Base-by-base conservation (phyloP, 2,329 filamentous ascomycete genomes). In the Tolypocladium pustulatum region DNA sequence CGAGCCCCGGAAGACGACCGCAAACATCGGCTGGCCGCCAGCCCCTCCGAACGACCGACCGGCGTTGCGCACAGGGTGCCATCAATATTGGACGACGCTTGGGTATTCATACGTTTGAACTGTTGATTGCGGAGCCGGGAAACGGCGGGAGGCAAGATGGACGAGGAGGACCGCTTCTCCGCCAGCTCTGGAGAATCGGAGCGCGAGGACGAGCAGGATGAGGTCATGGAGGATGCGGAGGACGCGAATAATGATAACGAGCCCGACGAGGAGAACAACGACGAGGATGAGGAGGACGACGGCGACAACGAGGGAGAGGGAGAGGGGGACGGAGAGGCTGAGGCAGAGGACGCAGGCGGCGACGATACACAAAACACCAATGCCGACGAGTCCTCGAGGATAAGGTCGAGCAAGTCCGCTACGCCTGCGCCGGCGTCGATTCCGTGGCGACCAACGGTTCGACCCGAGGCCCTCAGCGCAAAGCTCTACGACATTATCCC, bases 401-500 rank as follows among this genome's bases (percentile, higher is more conserved):
- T 51, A 40, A 60, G 60, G 52, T 56, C 62, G 4, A 61, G 58
- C 59, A 71, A 67, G 59, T 68, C 72, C 3, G 64, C 65, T 57
- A 70, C 68, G 25, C 71, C 70, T 8, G 65, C 59, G 2, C 65
- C 66, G 1, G 58, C 64, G 12, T 56, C 61, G 12, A 46, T 64
- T 32, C 64, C 60, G 1, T 63, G 65, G 66, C 84, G 82, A 54
- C 88, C 87, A 1, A 79, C 76, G 55, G 80, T 91, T n/a, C 84
- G 89, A 0, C 80, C 86, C 13, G 91, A 96, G 68, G 89, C 86
- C n/a, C 76, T 96, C 55, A 87, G 81, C 1, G 93, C 94, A 17
- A 77, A 81, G 46, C 83, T 88, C 2, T 99, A 97, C 76, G 94
- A 99, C 70, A 96, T 99, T 61, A 88, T 96, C 1, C 94, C 94